These are phyloP conservation scores for Artomyces pyxidatus DNA, from an alignment of 768 basidiomycete species.

Conservation along the genomic window DNA sequence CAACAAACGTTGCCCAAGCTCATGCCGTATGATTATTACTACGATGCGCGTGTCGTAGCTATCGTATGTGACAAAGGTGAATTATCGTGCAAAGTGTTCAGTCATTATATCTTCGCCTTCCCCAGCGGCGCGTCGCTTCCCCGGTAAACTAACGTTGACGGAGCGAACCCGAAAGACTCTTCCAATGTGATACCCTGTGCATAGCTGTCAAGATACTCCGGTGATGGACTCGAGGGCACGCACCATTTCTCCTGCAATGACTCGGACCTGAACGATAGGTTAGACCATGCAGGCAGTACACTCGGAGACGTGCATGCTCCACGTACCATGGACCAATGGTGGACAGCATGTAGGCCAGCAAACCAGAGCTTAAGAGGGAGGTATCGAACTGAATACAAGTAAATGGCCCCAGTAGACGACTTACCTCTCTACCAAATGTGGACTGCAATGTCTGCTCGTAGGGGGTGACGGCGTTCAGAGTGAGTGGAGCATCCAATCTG, in stretches of 20 bases:
- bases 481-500: slow-evolving; percentile 50
- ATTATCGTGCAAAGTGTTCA: no score
- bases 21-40: no score
- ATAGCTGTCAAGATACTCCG: no score
- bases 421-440: slow-evolving; percentile 78
- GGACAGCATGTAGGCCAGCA: slow-evolving; percentile 75
- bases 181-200: slow-evolving; percentile 55
- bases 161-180: slow-evolving; percentile 80
- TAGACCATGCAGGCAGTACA: slow-evolving; percentile 6
- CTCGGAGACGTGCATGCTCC: neutral
- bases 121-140: slow-evolving; percentile 58
- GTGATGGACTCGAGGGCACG: no score
- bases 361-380: slow-evolving; percentile 66
- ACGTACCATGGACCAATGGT: slow-evolving; percentile 86
- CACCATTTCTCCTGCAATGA: slow-evolving; percentile 79
- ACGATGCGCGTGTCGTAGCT: no score
- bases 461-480: slow-evolving; percentile 75
- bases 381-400: neutral
- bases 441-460: slow-evolving; percentile 66
- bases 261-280: slow-evolving; percentile 48
- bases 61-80: no score
- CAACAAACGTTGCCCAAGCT: no score
- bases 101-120: slow-evolving; percentile 55
- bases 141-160: slow-evolving; percentile 73
- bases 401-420: slow-evolving; percentile 2